Evolutionary conservation across 306 rosid genomes (phyloP).

Genomic region (Canavalia ensiformis): DNA sequence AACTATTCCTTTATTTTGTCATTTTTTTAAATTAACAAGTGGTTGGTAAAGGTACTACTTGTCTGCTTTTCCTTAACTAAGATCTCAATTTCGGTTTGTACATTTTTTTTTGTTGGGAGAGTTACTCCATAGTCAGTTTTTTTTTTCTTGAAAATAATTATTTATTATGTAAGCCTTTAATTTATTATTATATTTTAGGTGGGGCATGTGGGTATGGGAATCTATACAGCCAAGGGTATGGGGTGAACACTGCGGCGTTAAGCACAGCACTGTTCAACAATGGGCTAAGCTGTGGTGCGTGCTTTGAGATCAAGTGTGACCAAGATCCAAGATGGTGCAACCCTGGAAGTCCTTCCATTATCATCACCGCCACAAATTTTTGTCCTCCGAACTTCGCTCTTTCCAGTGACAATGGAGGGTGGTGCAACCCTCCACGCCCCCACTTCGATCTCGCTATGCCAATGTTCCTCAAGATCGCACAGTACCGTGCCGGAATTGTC

Average conservation of each 20-base stretch:
- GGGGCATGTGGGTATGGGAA: conserved; percentile 93
- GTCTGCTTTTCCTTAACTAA: no score
- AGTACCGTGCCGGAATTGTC: conserved; percentile 90
- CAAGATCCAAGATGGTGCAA: conserved; percentile 78
- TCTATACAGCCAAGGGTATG: conserved; percentile 90
- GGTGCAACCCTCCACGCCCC: conserved; percentile 90
- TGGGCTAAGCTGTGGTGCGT: conserved; percentile 57
- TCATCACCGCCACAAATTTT: conserved; percentile 80
- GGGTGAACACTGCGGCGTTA: conserved; percentile 81
- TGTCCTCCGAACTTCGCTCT: conserved; percentile 84
- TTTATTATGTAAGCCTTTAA: no score
- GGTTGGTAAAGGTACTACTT: no score
- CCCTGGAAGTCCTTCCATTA: conserved; percentile 76
- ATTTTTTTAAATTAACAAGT: no score
- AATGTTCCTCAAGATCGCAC: conserved; percentile 82
- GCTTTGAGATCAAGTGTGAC: conserved; percentile 64
- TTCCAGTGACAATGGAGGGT: conserved; percentile 84
- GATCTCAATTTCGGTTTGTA: no score
- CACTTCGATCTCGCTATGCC: conserved; percentile 97
- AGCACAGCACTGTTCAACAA: conserved; percentile 61
- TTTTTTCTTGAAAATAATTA: no score
- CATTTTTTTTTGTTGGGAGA: no score
- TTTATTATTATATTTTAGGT: conserved; percentile 48
- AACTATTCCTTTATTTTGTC: no score
- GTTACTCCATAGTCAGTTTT: background rate